phyloP scores from a whole-genome alignment of 371 early-diverging fungal species.

The Actinomucor elegans region DNA sequence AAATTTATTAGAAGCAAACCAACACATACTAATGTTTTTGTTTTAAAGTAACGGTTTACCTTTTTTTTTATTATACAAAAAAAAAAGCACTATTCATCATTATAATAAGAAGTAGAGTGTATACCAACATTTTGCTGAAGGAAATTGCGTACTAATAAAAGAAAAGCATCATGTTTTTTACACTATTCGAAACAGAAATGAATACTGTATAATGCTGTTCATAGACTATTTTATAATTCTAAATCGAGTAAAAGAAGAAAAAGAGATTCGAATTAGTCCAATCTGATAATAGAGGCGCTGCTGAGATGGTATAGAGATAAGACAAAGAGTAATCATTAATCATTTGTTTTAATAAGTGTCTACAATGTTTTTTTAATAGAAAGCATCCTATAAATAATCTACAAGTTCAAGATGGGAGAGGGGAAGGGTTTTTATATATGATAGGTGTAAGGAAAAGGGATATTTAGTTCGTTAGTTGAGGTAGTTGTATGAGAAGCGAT shows the following conservation, averaged over 20 bases:
- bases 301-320: neutral
- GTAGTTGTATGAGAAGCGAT: too few species aligned
- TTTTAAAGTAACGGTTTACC: neutral
- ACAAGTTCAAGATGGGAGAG: constrained; percentile 4
- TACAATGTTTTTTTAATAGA: constrained; percentile 19
- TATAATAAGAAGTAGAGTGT: too few species aligned
- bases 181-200: too few species aligned
- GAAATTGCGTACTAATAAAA: too few species aligned
- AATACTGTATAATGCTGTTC: neutral
- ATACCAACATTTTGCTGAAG: too few species aligned
- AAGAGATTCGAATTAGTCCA: too few species aligned
- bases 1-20: too few species aligned
- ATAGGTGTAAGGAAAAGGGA: constrained; percentile 3
- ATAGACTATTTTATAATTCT: too few species aligned
- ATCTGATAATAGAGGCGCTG: neutral
- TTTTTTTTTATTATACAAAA: neutral
- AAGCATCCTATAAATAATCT: constrained; percentile 25
- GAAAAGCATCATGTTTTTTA: too few species aligned
- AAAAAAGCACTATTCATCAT: neutral
- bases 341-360: constrained; percentile 14
- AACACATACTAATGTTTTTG: too few species aligned
- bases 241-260: too few species aligned
- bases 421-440: constrained; percentile 3
- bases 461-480: constrained; percentile 6
- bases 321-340: too few species aligned